These are phyloP conservation scores for Diphasiastrum complanatum DNA, from an alignment of 83 land plant genomes.

Conservation along the genomic window DNA sequence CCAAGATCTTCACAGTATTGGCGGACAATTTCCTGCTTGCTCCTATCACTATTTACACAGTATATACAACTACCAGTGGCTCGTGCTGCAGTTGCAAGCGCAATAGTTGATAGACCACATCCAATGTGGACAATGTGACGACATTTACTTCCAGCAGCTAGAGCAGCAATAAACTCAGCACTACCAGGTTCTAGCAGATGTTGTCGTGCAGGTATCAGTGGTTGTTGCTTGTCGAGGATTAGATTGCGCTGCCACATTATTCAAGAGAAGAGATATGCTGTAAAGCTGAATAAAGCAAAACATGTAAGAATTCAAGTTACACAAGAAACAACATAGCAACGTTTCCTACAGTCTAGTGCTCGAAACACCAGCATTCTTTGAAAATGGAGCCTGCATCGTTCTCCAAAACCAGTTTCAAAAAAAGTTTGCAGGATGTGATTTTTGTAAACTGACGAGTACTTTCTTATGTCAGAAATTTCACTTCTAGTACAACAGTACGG, in stretches of 20 bases:
- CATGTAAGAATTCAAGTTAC: neutral
- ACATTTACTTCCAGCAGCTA: conserved; percentile 39
- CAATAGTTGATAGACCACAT: conserved; percentile 42
- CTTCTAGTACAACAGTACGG: no score
- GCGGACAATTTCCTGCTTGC: conserved; percentile 28
- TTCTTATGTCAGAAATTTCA: no score
- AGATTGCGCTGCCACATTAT: conserved; percentile 31
- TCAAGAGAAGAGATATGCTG: neutral
- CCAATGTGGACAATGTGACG: conserved; percentile 38
- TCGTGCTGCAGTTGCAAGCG: conserved; percentile 40
- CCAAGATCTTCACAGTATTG: conserved; percentile 29
- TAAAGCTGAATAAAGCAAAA: conserved; percentile 2
- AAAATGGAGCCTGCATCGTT: no score
- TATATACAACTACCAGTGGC: conserved; percentile 30
- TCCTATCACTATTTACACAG: conserved; percentile 26
- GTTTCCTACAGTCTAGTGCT: neutral
- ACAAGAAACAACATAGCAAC: neutral
- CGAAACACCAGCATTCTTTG: no score
- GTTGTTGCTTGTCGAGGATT: conserved; percentile 30
- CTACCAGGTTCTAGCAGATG: conserved; percentile 34
- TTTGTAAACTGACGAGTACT: no score
- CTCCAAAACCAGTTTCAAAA: no score
- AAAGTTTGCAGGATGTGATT: no score
- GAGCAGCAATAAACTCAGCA: conserved; percentile 42
- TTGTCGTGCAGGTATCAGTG: neutral